phyloP scores from a whole-genome alignment of 208 protist genomes.

The Wallacemonas rigidus region DNA sequence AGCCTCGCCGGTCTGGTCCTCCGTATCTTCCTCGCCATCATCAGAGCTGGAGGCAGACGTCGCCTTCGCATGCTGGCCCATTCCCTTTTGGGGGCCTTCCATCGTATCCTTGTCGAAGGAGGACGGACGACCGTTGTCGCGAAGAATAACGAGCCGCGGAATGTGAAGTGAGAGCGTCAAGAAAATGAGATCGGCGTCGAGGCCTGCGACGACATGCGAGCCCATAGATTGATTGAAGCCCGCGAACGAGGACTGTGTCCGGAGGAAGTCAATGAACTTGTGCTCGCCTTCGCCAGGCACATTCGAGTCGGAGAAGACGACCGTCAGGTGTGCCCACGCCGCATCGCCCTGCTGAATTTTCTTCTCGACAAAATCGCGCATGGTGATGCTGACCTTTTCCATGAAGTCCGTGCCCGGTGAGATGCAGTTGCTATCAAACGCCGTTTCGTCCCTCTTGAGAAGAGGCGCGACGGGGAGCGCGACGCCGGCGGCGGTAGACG shows the following conservation, averaged over 20 bases:
- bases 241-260: constrained; percentile 73
- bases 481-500: not conserved
- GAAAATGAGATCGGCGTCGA: constrained; percentile 99
- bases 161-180: constrained; percentile 95
- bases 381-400: constrained; percentile 78
- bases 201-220: constrained; percentile 96
- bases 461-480: not conserved
- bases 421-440: constrained; percentile 98
- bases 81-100: constrained; percentile 15
- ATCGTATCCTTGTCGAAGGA: constrained; percentile 29
- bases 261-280: constrained; percentile 92
- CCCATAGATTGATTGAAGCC: constrained; percentile 84
- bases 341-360: constrained; percentile 55
- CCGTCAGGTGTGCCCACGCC: constrained; percentile 82
- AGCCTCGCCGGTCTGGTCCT: not conserved
- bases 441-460: constrained; percentile 22
- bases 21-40: constrained; percentile 11
- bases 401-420: constrained; percentile 99
- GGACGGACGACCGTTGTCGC: constrained; percentile 59
- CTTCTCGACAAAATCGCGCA: constrained; percentile 78
- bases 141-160: constrained; percentile 92
- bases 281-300: constrained; percentile 98
- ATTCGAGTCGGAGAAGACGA: constrained; percentile 94
- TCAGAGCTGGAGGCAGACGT: not conserved
- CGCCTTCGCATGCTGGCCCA: constrained; percentile 7